Evolutionary conservation across 371 early-diverging fungal genomes (phyloP).

Genomic region (Mucor irregularis): DNA sequence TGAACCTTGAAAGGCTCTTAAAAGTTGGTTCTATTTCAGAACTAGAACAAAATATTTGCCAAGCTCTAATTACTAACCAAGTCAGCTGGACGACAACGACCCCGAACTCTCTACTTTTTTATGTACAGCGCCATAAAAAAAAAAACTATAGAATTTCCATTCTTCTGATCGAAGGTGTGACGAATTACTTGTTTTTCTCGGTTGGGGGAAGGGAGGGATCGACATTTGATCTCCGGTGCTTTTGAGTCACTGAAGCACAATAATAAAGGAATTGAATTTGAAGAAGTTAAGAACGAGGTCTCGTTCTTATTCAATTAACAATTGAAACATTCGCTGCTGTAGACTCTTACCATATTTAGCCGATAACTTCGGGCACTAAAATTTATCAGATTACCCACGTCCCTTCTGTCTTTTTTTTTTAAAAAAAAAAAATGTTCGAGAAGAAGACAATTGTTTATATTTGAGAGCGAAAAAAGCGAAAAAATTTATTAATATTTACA

Average conservation of each 20-base stretch:
- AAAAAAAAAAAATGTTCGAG: neutral
- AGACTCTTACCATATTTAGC: neutral
- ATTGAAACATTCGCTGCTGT: neutral
- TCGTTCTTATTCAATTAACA: too few species aligned
- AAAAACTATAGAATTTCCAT: too few species aligned
- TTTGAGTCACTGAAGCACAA: neutral
- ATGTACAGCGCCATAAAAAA: too few species aligned
- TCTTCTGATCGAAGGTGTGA: neutral
- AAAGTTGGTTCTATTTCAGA: too few species aligned
- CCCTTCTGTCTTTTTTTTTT: neutral
- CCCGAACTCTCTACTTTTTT: too few species aligned
- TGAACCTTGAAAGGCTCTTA: too few species aligned
- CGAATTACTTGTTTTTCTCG: neutral
- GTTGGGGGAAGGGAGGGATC: neutral
- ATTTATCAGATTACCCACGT: neutral
- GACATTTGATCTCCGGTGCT: neutral
- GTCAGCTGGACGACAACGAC: too few species aligned
- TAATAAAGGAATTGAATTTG: neutral
- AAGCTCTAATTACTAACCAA: too few species aligned
- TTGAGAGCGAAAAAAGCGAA: neutral
- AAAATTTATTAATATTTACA: neutral
- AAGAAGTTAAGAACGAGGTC: too few species aligned
- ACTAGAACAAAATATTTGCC: too few species aligned
- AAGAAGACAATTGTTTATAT: neutral
- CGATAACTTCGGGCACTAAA: neutral